Base-by-base conservation (phyloP, 2,329 filamentous ascomycete genomes). In the Thelonectria olida region DNA sequence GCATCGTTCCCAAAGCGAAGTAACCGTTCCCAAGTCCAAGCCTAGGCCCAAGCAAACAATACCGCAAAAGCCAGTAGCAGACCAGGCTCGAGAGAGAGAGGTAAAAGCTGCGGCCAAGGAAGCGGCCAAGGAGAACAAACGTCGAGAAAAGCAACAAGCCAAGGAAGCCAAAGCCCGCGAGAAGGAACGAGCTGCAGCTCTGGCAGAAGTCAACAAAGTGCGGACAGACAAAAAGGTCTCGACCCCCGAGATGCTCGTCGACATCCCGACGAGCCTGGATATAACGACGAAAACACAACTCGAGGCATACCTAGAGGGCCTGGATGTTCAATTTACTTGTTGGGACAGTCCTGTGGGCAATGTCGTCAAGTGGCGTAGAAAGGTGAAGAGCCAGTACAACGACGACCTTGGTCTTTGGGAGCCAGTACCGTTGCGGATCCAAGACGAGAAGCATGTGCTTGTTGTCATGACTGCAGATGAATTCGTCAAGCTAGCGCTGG, bases 161-260 rank as follows among this genome's bases (percentile, higher is more conserved):
- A 91, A 87, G 69, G 87, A 88, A 57, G 82, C 86, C 51, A 90
- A 86, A 64, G 83, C 82, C 0, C 77, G 79, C 7, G 87, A 92
- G 65, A 92, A 90, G 68, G 84, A 89, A 64, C 80, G 81, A 3
- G 87, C 86, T 10, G 85, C 86, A 7, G 90, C 92, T 7, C 77
- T 94, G 20, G 87, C 87, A 3, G 88, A 92, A 64, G 90, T 88
- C 41, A 95, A 95, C 76, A 92, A 90, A 70, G 78, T 89, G 9
- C 87, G 88, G 52, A 88, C 86, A 0, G 88, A 93, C 76, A 93
- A 92, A 77, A 92, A 92, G 67, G 79, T 88, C 0, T 90, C 91
- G 0, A 86, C 88, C 0, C 84, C 84, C 0, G 91, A 96, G 74
- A 95, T 96, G 91, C 89, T 95, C 51, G 82, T 93, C 2, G 86